Conservation (phyloP, 345 rosid species). For the Aquilaria malaccensis region DNA sequence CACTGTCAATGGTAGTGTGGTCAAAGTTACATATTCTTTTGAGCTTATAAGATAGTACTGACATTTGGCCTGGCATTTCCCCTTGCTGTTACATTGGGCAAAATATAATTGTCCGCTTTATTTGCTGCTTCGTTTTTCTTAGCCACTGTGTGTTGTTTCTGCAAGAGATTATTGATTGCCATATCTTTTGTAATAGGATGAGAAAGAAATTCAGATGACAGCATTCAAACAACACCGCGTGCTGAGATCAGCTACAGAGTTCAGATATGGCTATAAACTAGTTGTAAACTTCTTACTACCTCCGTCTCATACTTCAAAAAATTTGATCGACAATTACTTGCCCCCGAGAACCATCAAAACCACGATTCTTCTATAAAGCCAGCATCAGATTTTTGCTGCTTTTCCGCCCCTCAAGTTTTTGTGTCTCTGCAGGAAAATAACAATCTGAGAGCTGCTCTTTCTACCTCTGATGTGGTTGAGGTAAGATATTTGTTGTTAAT, state of each 20-base stretch:
- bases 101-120: background rate
- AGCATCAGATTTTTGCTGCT: background rate
- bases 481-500: slow-evolving; percentile 23
- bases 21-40: background rate
- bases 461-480: slow-evolving; percentile 71
- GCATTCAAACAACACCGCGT: slow-evolving; percentile 74
- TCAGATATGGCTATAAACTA: slow-evolving; percentile 96
- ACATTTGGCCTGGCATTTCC: background rate
- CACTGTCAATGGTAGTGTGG: background rate
- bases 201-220: slow-evolving; percentile 85
- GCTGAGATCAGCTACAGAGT: slow-evolving; percentile 59
- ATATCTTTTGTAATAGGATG: slow-evolving; percentile 41
- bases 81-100: no score
- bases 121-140: slow-evolving; percentile 5
- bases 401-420: background rate
- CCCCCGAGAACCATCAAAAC: background rate
- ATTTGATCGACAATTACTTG: slow-evolving; percentile 5
- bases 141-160: slow-evolving; percentile 10
- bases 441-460: slow-evolving; percentile 71
- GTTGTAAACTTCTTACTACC: slow-evolving; percentile 45
- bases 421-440: slow-evolving; percentile 56
- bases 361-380: background rate
- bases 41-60: background rate
- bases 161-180: no score
- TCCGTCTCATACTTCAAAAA: background rate